phyloP scores from a whole-genome alignment of 257 asterid genomes.

The Solanum corneliomulleri region DNA sequence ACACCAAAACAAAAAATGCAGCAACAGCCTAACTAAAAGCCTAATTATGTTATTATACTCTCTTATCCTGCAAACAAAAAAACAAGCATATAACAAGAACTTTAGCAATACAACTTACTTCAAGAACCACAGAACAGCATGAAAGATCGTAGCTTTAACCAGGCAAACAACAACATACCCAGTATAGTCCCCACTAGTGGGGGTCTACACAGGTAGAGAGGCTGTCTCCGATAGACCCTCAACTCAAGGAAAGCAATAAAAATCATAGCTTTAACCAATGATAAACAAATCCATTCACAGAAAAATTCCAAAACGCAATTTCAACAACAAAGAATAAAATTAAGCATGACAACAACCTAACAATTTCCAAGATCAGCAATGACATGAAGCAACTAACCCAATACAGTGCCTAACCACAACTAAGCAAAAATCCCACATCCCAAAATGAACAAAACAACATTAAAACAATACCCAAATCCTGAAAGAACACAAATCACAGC shows the following conservation, averaged over 20 bases:
- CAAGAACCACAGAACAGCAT: background rate
- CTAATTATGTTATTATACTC: background rate
- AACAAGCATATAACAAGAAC: background rate
- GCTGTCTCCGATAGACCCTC: background rate
- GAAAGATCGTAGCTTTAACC: constrained; percentile 1
- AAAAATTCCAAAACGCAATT: background rate
- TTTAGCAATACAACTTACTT: background rate
- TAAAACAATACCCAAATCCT: background rate
- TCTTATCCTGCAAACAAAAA: background rate
- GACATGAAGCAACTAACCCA: constrained; percentile 1
- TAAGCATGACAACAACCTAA: background rate
- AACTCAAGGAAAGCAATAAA: background rate
- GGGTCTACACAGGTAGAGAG: background rate
- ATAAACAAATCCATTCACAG: background rate
- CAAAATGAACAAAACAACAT: background rate
- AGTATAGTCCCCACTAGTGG: background rate
- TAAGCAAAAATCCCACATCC: background rate
- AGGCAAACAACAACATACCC: background rate
- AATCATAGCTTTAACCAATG: background rate
- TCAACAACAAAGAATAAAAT: background rate
- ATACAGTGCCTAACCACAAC: background rate
- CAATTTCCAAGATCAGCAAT: background rate
- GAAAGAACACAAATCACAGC: background rate
- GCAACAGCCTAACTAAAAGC: background rate
- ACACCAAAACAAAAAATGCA: constrained; percentile 29